A percentile compares a stretch with the other conserved stretches of the same genome.
Conservation (phyloP, 805 yeast species). For the Nakazawaea peltata region DNA sequence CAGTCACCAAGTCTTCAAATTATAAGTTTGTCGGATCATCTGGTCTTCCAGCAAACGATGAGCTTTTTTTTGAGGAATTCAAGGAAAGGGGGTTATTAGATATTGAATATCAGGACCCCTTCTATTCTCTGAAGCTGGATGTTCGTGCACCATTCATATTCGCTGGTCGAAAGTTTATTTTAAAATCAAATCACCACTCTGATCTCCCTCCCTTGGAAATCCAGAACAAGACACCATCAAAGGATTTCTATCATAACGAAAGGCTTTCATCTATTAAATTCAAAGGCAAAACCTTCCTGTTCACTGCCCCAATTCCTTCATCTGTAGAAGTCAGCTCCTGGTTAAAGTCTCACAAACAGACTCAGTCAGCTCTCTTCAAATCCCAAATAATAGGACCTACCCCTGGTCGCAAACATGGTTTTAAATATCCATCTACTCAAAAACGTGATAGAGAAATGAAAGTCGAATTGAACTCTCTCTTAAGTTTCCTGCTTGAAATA, state of each 20-base stretch:
- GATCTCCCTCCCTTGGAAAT: no score
- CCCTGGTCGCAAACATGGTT: constrained; percentile 28
- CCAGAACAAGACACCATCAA: no score
- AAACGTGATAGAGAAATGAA: constrained; percentile 21
- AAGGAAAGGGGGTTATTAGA: constrained; percentile 39
- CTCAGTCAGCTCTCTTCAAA: no score
- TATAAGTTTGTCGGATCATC: constrained; percentile 2
- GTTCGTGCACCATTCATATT: constrained; percentile 45
- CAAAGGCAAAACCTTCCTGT: constrained; percentile 21
- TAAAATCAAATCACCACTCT: no score
- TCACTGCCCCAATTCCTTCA: constrained; percentile 39
- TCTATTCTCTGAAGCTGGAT: constrained; percentile 46
- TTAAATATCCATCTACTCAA: constrained; percentile 27
- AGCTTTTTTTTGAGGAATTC: constrained; percentile 19
- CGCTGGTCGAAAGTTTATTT: constrained; percentile 63
- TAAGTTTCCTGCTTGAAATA: constrained; percentile 59
- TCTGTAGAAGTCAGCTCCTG: constrained; percentile 28
- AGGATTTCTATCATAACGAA: no score
- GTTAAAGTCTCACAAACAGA: constrained; percentile 15
- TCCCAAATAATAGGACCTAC: constrained; percentile 50
- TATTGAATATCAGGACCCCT: constrained; percentile 55
- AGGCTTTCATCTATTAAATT: no score
- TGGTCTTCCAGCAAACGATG: constrained; percentile 3
- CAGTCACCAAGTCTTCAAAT: no score
- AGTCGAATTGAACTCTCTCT: constrained; percentile 36